Evolutionary conservation across 2,329 filamentous ascomycete species (phyloP).

Genomic region (Aspergillus neotritici): DNA sequence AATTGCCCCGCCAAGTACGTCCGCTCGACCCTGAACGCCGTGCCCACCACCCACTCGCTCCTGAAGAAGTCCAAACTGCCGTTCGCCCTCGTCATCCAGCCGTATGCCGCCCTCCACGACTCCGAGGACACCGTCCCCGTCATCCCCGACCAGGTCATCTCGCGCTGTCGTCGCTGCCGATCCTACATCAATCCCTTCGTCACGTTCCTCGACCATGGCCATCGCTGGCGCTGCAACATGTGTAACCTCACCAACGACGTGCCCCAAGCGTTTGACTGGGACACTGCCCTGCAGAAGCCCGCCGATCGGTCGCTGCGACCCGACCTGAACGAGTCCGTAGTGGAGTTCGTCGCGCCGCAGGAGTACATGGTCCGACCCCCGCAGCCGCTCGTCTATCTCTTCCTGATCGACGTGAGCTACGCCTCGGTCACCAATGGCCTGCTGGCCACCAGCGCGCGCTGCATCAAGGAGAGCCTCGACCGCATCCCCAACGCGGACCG

Average conservation of each 20-base stretch:
- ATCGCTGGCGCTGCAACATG: constrained; percentile 99
- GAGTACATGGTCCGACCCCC: constrained; percentile 99
- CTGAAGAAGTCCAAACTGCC: constrained; percentile 96
- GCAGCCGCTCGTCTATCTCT: constrained; percentile 90
- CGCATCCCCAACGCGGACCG: constrained; percentile 97
- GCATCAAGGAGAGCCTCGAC: constrained; percentile 90
- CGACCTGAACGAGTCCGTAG: constrained; percentile 92
- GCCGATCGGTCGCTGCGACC: constrained; percentile 87
- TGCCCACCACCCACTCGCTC: constrained; percentile 85
- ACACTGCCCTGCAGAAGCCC: constrained; percentile 81
- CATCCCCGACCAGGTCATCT: constrained; percentile 95
- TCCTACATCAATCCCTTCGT: constrained; percentile 98
- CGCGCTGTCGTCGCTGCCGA: constrained; percentile 87
- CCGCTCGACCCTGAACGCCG: constrained; percentile 87
- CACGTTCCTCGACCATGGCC: constrained; percentile 91
- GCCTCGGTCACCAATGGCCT: constrained; percentile 84
- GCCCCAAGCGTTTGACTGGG: constrained; percentile 99
- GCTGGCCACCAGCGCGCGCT: constrained; percentile 83
- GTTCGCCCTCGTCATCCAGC: constrained; percentile 92
- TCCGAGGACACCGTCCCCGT: constrained; percentile 85
- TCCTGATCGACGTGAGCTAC: constrained; percentile 92
- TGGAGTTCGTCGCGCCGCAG: constrained; percentile 95
- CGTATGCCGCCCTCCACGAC: constrained; percentile 88
- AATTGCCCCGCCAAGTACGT: constrained; percentile 94
- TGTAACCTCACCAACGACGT: constrained; percentile 98